Evolutionary conservation across 495 filamentous ascomycete genomes (phyloP), one percentile per base, ranked within the genome.

Genomic region (Aspergillus leporis): DNA sequence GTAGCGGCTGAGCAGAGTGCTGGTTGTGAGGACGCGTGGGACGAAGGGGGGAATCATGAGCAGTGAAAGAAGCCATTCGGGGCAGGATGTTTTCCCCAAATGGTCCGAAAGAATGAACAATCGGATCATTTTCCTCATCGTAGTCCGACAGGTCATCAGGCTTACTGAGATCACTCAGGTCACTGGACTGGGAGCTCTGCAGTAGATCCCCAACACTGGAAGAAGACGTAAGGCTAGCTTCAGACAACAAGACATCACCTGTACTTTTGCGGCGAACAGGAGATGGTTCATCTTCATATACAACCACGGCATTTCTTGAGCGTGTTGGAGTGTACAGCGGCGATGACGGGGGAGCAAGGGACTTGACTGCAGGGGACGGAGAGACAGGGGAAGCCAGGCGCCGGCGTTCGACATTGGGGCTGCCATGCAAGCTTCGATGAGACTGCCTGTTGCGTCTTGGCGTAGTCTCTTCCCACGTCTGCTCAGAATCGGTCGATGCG

Each of bases 91-190:
- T 91, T 49, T 89, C 88, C 36, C 91, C 91, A 65, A 87, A 93
- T 1, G 92, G 90, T 55, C 91, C 92, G 62, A 97, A 96, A 0
- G 92, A 94, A 68, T 90, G 90, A 8, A 96, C 76, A 56, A 96
- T 87, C 3, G 92, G 92, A 59, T 97, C 92, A 58, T 97, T 97
- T 70, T 96, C 92, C 75, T 96, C 92, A 68, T 96, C 85, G 31
- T 86, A 85, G 47, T 96, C 90, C 41, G 89, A 90, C 46, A 90
- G 84, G 8, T 85, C 82, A 28, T 87, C 81, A 16, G 76, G 76
- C 48, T 81, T 78, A 61, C 74, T 66, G 34, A 81, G 74, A 32
- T 88, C 87, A 66, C 85, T 88, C 4, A 85, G 70, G 41, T 86
- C 85, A 64, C 83, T 87, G 0, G 77, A 82, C 61, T 75, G 74